A percentile compares a stretch with the other conserved stretches of the same genome.
Evolutionary conservation across 352 stramenopile genomes (phyloP).

Genomic region (Phytophthora crassamura): DNA sequence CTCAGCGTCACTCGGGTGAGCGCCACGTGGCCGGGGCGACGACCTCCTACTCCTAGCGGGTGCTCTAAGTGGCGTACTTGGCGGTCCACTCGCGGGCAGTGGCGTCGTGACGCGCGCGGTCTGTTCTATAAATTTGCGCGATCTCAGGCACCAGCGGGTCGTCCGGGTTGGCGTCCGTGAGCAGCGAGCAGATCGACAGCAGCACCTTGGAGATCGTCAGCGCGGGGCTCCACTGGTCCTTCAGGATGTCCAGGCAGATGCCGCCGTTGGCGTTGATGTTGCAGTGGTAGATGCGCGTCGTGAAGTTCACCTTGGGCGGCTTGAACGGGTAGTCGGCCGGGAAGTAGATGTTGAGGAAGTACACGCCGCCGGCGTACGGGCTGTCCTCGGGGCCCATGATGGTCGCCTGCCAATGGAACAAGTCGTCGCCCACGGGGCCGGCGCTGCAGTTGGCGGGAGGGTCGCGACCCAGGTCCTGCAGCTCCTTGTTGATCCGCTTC

Average conservation of each 20-base stretch:
- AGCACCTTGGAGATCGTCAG: conserved; percentile 99
- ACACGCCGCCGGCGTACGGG: conserved; percentile 97
- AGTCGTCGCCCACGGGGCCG: conserved; percentile 97
- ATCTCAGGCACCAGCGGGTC: conserved; percentile 96
- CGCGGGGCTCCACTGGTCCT: conserved; percentile 99
- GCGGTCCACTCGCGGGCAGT: conserved; percentile 97
- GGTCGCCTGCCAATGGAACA: conserved; percentile 98
- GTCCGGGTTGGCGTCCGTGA: conserved; percentile 99
- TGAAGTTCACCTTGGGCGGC: conserved; percentile 99
- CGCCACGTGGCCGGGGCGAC: conserved; percentile 22
- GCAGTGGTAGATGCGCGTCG: conserved; percentile 99
- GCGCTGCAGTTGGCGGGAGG: conserved; percentile 98
- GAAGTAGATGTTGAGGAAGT: conserved; percentile 99
- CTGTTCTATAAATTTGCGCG: conserved; percentile 96
- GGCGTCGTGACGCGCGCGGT: conserved; percentile 93
- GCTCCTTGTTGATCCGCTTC: conserved; percentile 97
- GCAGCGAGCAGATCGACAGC: conserved; percentile 99
- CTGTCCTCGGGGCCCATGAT: conserved; percentile 99
- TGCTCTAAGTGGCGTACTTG: conserved; percentile 98
- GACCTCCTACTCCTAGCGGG: conserved; percentile 49
- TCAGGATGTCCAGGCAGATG: conserved; percentile 99
- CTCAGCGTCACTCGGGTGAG: background rate
- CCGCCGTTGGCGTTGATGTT: conserved; percentile 99
- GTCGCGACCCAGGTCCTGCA: conserved; percentile 95
- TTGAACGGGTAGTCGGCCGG: conserved; percentile 99